A percentile compares a stretch with the other conserved stretches of the same genome.
These are phyloP conservation scores for Solanum hybrid DNA, from an alignment of 305 asterid species.

Conservation along the genomic window DNA sequence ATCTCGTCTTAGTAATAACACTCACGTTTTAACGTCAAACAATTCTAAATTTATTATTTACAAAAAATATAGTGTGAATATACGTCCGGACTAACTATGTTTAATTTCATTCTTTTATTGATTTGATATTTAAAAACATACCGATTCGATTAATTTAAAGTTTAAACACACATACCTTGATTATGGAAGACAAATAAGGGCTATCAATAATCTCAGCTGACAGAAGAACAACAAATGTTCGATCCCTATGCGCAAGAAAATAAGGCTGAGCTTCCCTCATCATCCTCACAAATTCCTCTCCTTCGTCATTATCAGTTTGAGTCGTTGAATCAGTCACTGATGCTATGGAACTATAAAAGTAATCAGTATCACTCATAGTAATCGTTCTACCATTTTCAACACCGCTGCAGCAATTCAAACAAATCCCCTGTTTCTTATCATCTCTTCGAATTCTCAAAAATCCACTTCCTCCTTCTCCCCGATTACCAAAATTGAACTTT, in stretches of 20 bases:
- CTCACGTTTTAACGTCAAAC: too few species aligned
- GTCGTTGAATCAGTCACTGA: not conserved
- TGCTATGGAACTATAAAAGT: not conserved
- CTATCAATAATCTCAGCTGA: conserved; percentile 6
- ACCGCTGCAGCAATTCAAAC: not conserved
- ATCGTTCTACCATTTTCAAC: not conserved
- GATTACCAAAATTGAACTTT: not conserved
- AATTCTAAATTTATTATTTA: too few species aligned
- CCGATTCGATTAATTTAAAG: too few species aligned
- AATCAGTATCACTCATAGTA: not conserved
- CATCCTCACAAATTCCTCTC: conserved; percentile 9
- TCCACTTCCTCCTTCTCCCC: not conserved
- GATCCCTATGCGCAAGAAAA: conserved; percentile 6
- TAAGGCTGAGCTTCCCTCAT: conserved; percentile 17
- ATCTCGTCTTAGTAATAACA: not conserved
- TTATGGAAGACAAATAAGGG: not conserved
- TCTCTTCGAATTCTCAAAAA: not conserved
- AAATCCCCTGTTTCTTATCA: not conserved
- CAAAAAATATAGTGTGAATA: too few species aligned
- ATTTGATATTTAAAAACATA: too few species aligned
- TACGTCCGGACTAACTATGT: not conserved
- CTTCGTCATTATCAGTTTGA: not conserved
- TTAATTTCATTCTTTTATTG: not conserved
- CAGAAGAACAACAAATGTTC: conserved; percentile 8
- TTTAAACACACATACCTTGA: not conserved